Percentiles rank a stretch among this genome's conserved stretches.
Conservation (phyloP, 768 basidiomycete genomes). For the Boletales sp. region DNA sequence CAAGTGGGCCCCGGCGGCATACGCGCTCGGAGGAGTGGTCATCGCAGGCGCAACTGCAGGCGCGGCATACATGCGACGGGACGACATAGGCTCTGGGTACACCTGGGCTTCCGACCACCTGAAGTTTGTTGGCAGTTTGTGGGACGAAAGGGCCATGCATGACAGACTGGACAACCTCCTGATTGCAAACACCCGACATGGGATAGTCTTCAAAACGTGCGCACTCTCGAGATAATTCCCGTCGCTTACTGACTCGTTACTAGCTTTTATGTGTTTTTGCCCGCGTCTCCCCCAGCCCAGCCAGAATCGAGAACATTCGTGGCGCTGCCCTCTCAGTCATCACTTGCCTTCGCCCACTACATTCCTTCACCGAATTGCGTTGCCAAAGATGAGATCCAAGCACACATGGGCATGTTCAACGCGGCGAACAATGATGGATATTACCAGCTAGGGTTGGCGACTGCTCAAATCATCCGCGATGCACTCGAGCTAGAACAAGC, state of each 20-base stretch:
- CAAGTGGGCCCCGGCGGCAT: constrained; percentile 68
- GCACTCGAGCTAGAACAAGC: constrained; percentile 34
- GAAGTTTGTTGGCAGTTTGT: constrained; percentile 82
- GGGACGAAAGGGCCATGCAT: constrained; percentile 68
- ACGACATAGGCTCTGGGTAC: constrained; percentile 68
- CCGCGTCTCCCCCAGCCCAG: constrained; percentile 59
- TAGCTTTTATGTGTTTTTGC: constrained; percentile 81
- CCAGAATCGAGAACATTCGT: constrained; percentile 69
- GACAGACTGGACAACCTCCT: constrained; percentile 61
- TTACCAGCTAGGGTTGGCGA: constrained; percentile 75
- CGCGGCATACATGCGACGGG: constrained; percentile 77
- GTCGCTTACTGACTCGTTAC: neutral
- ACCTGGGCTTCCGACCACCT: constrained; percentile 83
- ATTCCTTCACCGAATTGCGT: constrained; percentile 60
- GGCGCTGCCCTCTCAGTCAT: constrained; percentile 57
- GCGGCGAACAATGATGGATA: constrained; percentile 84
- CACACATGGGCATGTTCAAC: constrained; percentile 88
- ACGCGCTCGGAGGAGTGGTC: constrained; percentile 68
- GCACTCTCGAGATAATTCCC: constrained; percentile 25
- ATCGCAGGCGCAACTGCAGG: constrained; percentile 83
- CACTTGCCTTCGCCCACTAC: constrained; percentile 53
- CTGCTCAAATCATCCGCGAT: constrained; percentile 59
- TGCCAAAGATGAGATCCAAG: constrained; percentile 74
- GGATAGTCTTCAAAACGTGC: constrained; percentile 71
- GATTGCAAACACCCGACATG: constrained; percentile 54